These are phyloP conservation scores for Nemania sp. DNA, from an alignment of 2,329 filamentous ascomycete species.

Conservation along the genomic window DNA sequence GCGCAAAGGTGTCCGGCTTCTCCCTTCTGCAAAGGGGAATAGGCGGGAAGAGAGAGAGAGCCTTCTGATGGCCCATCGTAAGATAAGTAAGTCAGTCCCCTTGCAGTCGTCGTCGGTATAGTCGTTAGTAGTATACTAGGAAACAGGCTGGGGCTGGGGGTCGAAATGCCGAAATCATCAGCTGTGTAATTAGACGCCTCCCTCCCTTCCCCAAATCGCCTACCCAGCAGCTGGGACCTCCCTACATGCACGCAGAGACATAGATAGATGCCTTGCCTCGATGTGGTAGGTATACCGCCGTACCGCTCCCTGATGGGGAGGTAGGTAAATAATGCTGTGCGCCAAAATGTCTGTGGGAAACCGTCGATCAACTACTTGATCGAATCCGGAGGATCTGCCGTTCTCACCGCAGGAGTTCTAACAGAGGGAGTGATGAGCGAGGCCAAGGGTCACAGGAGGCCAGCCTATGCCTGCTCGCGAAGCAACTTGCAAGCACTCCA, in stretches of 20 bases:
- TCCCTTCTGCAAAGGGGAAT: too few relatives aligned
- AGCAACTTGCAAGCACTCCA: background rate
- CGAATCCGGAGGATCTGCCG: slow-evolving; percentile 21
- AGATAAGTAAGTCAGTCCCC: background rate
- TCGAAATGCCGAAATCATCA: slow-evolving; percentile 7
- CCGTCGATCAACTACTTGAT: slow-evolving; percentile 27
- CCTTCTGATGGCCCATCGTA: background rate
- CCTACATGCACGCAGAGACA: too few relatives aligned
- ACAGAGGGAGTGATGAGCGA: background rate
- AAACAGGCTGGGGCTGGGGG: slow-evolving; percentile 2
- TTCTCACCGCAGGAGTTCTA: slow-evolving; percentile 11
- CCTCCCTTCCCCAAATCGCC: background rate
- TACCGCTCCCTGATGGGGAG: too few relatives aligned
- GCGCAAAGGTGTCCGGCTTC: slow-evolving; percentile 9
- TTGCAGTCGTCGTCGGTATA: background rate
- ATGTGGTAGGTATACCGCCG: too few relatives aligned
- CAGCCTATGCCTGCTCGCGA: background rate
- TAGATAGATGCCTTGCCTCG: too few relatives aligned
- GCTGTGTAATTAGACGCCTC: background rate
- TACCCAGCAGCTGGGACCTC: background rate
- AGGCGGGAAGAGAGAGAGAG: too few relatives aligned
- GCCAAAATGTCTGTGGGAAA: slow-evolving; percentile 12
- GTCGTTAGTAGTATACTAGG: slow-evolving; percentile 1
- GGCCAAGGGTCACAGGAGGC: background rate
- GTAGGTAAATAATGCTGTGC: background rate